Conservation (phyloP, 352 stramenopile species). For the Globisporangium okanoganense region DNA sequence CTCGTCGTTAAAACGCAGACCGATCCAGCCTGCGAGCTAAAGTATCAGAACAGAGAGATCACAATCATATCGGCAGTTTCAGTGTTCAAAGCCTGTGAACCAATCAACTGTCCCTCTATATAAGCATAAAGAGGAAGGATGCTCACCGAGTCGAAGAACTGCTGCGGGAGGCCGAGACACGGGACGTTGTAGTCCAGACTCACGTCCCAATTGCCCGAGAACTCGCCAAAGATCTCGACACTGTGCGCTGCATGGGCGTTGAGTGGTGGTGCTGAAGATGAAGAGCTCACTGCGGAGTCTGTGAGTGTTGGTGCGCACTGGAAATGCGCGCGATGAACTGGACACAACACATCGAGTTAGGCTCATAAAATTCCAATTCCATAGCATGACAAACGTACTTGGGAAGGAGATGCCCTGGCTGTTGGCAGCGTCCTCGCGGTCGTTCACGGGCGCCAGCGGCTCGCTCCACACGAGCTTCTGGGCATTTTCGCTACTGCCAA, state of each 20-base stretch:
- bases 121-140: too few species aligned
- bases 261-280: not conserved
- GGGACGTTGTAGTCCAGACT: slow-evolving; percentile 53
- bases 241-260: not conserved
- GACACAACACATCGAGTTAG: not conserved
- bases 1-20: slow-evolving; percentile 38
- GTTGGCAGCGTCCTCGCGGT: slow-evolving; percentile 22
- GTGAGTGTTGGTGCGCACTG: slow-evolving; percentile 12
- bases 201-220: slow-evolving; percentile 56
- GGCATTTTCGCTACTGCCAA: not conserved
- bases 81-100: too few species aligned
- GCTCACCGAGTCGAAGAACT: slow-evolving; percentile 61
- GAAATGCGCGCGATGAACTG: slow-evolving; percentile 47
- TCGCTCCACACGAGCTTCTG: slow-evolving; percentile 40
- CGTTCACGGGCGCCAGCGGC: slow-evolving; percentile 32
- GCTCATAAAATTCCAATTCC: too few species aligned
- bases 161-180: slow-evolving; percentile 49
- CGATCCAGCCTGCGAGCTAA: slow-evolving; percentile 52
- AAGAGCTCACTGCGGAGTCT: not conserved
- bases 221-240: slow-evolving; percentile 46
- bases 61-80: too few species aligned
- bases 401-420: slow-evolving; percentile 52
- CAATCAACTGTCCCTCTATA: too few species aligned
- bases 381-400: slow-evolving; percentile 22
- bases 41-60: not conserved